phyloP scores from a whole-genome alignment of 305 asterid species.

The Solanum hybrid region DNA sequence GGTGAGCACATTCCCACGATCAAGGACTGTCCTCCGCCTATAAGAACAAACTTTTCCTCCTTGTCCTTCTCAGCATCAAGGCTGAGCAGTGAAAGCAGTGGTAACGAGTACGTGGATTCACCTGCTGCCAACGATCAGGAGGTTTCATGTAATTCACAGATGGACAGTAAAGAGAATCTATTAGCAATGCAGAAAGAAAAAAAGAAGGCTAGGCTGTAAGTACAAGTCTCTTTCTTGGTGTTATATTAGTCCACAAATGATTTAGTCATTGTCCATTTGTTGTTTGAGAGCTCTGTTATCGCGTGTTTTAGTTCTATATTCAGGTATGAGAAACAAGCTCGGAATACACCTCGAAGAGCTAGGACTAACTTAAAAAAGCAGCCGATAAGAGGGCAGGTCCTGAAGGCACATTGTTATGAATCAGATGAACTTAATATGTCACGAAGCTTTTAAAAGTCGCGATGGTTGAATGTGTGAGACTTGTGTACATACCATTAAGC shows the following conservation, averaged over 20 bases:
- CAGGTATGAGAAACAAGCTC: conserved; percentile 43
- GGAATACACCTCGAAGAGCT: conserved; percentile 23
- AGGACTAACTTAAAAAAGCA: conserved; percentile 25
- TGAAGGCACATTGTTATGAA: conserved; percentile 17
- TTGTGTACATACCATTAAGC: not conserved
- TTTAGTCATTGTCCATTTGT: not conserved
- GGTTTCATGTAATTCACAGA: conserved; percentile 11
- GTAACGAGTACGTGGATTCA: conserved; percentile 27
- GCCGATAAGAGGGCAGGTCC: conserved; percentile 13
- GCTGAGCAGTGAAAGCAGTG: conserved; percentile 35
- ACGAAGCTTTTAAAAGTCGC: conserved; percentile 1
- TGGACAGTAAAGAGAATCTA: conserved; percentile 22
- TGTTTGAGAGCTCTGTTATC: not conserved
- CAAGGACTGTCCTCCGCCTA: conserved; percentile 10
- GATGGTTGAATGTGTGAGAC: no score
- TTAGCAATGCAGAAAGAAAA: conserved; percentile 28
- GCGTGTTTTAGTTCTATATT: not conserved
- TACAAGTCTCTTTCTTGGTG: not conserved
- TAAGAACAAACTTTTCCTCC: conserved; percentile 4
- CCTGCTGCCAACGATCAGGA: conserved; percentile 3
- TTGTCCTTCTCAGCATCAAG: conserved; percentile 30
- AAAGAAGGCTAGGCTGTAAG: conserved; percentile 40
- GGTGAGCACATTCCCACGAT: conserved; percentile 3
- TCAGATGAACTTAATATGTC: conserved; percentile 12
- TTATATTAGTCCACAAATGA: not conserved